These are phyloP conservation scores for Tetrastigma voinierianum DNA, from an alignment of 164 flowering plant species.

Conservation along the genomic window DNA sequence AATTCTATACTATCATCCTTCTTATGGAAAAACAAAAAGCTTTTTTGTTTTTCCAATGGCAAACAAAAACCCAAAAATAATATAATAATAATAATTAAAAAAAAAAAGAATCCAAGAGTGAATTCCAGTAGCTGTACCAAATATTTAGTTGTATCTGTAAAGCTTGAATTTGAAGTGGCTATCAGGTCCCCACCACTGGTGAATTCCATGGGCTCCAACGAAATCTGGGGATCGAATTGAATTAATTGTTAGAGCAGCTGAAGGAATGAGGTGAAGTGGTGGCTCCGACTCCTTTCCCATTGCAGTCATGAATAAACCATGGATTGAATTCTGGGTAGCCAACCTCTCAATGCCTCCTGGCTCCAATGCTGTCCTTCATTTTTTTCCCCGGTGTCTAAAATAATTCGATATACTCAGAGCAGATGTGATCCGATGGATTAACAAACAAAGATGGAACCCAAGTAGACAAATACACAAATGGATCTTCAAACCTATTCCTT, in stretches of 20 bases:
- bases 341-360: conserved; percentile 47
- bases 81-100: too few relatives aligned
- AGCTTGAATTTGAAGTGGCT: conserved; percentile 34
- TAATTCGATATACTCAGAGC: conserved; percentile 76
- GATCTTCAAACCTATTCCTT: conserved; percentile 26
- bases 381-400: conserved; percentile 62
- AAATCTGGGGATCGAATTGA: conserved; percentile 34
- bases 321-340: conserved; percentile 62
- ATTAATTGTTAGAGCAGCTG: conserved; percentile 54
- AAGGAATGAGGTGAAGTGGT: conserved; percentile 68
- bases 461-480: conserved; percentile 40
- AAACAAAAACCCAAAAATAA: too few relatives aligned
- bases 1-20: too few relatives aligned
- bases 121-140: neutral
- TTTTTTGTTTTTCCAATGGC: too few relatives aligned
- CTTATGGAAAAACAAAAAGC: too few relatives aligned
- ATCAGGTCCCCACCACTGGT: conserved; percentile 73
- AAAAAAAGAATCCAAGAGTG: too few relatives aligned
- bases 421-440: conserved; percentile 58
- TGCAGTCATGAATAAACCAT: conserved; percentile 46
- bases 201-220: conserved; percentile 65
- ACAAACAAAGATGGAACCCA: conserved; percentile 72
- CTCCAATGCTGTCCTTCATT: conserved; percentile 78
- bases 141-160: conserved; percentile 29
- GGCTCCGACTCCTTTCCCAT: conserved; percentile 56